Evolutionary conservation across 257 asterid genomes (phyloP), one percentile per base, ranked within the genome.

Genomic region (Nicotiana obtusifolia): DNA sequence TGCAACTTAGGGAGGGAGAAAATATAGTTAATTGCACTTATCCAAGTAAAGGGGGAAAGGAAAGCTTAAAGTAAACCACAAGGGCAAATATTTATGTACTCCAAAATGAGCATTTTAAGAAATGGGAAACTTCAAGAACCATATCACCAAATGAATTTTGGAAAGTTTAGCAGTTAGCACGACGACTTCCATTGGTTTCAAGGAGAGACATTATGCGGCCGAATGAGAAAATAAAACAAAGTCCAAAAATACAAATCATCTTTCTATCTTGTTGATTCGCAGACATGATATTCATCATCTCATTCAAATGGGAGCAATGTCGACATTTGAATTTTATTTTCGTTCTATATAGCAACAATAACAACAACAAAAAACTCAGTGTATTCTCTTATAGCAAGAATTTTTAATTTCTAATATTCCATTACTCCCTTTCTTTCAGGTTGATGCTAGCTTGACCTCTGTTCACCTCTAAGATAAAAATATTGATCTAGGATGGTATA

Each of bases 1-100:
- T 64, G 77, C 77, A 61, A 65, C 75, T n/a, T 68, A 53, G 71
- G 69, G 73, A 47, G 24, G 83, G 61, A 41, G 20, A 61, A 77
- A 60, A 77, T 71, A 35, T 19, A 77, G 26, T 56, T 11, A 31
- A 26, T 53, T 67, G 76, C 79, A 53, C 31, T 52, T 30, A 81
- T 26, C 37, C 37, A 24, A 62, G 37, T 7, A 61, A 64, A 24
- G 41, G 62, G 28, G 66, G 60, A 76, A 44, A 60, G 64, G 33
- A 59, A 76, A 14, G 24, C 44, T 64, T 78, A 15, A 60, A 78
- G 59, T 59, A 49, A 75, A 49, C 62, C 52, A 75, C 26, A 49
- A 47, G 62, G 44, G 79, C 26, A 75, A 49, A 20, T 24, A 26
- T 31, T 47, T 64, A 47, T 75, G 24, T 24, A 62, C 60, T 16